Evolutionary conservation across 2,329 filamentous ascomycete species (phyloP).

Genomic region (Tolypocladium endophyticum): DNA sequence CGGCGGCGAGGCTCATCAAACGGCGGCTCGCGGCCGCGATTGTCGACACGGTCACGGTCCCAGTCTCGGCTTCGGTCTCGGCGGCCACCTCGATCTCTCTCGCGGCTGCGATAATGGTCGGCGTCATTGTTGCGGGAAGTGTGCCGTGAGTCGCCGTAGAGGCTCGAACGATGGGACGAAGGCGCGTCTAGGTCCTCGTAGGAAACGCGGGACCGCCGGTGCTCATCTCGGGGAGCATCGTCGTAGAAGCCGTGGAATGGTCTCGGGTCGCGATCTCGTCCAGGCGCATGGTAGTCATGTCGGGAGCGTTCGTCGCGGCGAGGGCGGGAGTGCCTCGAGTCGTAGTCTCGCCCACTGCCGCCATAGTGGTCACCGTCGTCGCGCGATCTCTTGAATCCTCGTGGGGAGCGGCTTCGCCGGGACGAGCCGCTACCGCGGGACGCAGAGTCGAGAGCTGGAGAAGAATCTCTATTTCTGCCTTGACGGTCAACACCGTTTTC

Average conservation of each 20-base stretch:
- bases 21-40: slow-evolving; percentile 29
- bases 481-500: slow-evolving; percentile 84
- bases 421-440: slow-evolving; percentile 30
- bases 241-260: neutral
- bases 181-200: slow-evolving; percentile 3
- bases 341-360: slow-evolving; percentile 33
- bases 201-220: slow-evolving; percentile 1
- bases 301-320: slow-evolving; percentile 49
- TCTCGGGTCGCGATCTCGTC: slow-evolving; percentile 13
- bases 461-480: slow-evolving; percentile 64
- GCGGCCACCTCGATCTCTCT: slow-evolving; percentile 15
- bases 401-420: slow-evolving; percentile 48
- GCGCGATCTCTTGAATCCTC: slow-evolving; percentile 55
- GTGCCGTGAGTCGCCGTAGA: neutral
- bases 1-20: slow-evolving; percentile 45
- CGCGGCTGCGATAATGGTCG: slow-evolving; percentile 30
- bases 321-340: slow-evolving; percentile 49
- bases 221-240: neutral
- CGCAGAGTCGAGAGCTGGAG: slow-evolving; percentile 40
- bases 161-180: neutral
- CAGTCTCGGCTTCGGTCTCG: slow-evolving; percentile 29
- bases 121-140: slow-evolving; percentile 12
- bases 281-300: slow-evolving; percentile 27
- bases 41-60: slow-evolving; percentile 8
- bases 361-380: slow-evolving; percentile 50